Evolutionary conservation across 2,329 filamentous ascomycete species (phyloP).

Genomic region (Colletotrichum horii): DNA sequence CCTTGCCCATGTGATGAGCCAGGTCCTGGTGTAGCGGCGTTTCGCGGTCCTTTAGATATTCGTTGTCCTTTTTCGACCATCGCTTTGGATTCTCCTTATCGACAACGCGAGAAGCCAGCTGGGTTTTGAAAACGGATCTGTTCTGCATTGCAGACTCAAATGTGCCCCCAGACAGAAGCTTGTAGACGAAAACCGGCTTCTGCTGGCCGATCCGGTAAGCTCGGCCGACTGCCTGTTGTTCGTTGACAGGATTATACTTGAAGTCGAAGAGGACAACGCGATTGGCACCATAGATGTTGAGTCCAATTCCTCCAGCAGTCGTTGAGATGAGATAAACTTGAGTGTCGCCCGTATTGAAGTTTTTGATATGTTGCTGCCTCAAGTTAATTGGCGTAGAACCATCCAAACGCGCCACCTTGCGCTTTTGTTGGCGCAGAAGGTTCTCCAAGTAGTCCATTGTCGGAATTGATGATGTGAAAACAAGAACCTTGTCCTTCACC

Average conservation of each 20-base stretch:
- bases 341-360: slow-evolving; percentile 66
- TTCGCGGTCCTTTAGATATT: slow-evolving; percentile 53
- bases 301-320: slow-evolving; percentile 77
- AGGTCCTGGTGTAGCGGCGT: slow-evolving; percentile 58
- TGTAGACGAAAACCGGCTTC: slow-evolving; percentile 85
- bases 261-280: slow-evolving; percentile 88
- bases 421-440: slow-evolving; percentile 54
- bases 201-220: slow-evolving; percentile 85
- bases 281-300: slow-evolving; percentile 86
- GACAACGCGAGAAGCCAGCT: slow-evolving; percentile 79
- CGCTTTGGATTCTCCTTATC: slow-evolving; percentile 82
- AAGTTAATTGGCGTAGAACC: slow-evolving; percentile 61
- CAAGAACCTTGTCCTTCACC: slow-evolving; percentile 74
- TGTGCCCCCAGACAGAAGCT: slow-evolving; percentile 78
- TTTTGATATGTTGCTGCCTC: slow-evolving; percentile 69
- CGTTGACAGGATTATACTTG: slow-evolving; percentile 78
- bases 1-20: slow-evolving; percentile 61
- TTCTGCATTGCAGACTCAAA: slow-evolving; percentile 79
- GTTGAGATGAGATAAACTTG: slow-evolving; percentile 84
- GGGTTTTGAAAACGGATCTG: slow-evolving; percentile 80
- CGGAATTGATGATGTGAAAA: slow-evolving; percentile 78
- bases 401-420: slow-evolving; percentile 67
- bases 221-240: slow-evolving; percentile 86
- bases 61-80: slow-evolving; percentile 52
- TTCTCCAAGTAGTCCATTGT: slow-evolving; percentile 73